Base-by-base conservation (phyloP, 2,329 filamentous ascomycete genomes). In the Pyrenochaeta sp. region DNA sequence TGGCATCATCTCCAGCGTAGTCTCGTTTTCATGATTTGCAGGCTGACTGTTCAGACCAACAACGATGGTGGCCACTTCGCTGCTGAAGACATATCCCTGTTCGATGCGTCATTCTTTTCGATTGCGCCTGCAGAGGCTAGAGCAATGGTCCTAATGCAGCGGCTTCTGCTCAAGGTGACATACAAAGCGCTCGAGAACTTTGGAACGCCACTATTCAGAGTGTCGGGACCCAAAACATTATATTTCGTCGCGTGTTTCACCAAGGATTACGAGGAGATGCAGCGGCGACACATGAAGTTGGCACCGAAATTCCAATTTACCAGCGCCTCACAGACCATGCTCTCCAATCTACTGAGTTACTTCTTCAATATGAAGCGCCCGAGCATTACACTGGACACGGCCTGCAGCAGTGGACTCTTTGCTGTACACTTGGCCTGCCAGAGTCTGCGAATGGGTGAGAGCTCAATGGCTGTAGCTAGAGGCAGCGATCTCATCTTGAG, bases 321-420 rank as follows among this genome's bases (percentile, higher is more conserved):
- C 9, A 45, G 42, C 22, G 24, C 18, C 7, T 20, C 20, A 2
- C n/a, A 22, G 3, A 39, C 38, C 1, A 46, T 49, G 14, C 7
- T 23, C 7, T 55, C 65, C 2, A 74, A 73, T 26, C 60, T 70
- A 0, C 27, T 74, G 2, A 67, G 61, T 1, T 70, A 69, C 47
- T 65, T 68, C 29, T 69, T 71, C 17, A 59, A 73, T 32, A 49
- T 67, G 2, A 47, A 55, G 5, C 71, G 71, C 0, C 65, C 69
- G 0, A 63, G 59, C 14, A 56, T 73, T n/a, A 67, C 66, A 7
- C 30, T 74, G 9, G 71, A 74, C 22, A 74, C 72, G 0, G 71
- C 63, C 2, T 74, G 72, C 41, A 68, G 65, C 0, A 59, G 53
- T 0, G 57, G 52, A 19, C 27, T 73, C n/a, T 65, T 35, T 35